Percentiles rank a stretch among this genome's conserved stretches.
Evolutionary conservation across 2,329 filamentous ascomycete species (phyloP).

Genomic region (Paradendryphiella salina): DNA sequence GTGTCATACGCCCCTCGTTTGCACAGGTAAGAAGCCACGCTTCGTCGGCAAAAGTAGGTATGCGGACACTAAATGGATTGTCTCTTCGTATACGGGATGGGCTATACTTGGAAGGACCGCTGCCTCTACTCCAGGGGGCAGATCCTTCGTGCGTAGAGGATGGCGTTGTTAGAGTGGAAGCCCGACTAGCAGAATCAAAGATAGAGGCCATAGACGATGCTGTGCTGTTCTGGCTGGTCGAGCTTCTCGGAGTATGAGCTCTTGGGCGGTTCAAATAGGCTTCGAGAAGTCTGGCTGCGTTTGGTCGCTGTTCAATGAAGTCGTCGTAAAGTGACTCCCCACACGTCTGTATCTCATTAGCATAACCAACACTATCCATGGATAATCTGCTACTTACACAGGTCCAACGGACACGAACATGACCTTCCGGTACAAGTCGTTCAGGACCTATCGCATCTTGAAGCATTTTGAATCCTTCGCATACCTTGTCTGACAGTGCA

Average conservation of each 20-base stretch:
- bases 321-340: slow-evolving; percentile 46
- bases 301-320: slow-evolving; percentile 44
- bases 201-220: slow-evolving; percentile 34
- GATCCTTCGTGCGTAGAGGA: slow-evolving; percentile 35
- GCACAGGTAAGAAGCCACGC: slow-evolving; percentile 47
- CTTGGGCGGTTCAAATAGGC: slow-evolving; percentile 44
- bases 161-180: slow-evolving; percentile 35
- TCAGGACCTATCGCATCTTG: slow-evolving; percentile 37
- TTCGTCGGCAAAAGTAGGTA: slow-evolving; percentile 27
- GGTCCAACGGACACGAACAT: slow-evolving; percentile 45
- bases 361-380: background rate
- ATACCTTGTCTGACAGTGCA: slow-evolving; percentile 25
- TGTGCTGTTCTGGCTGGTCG: slow-evolving; percentile 29
- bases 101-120: slow-evolving; percentile 29
- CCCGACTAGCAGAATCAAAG: slow-evolving; percentile 32
- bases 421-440: slow-evolving; percentile 30
- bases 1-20: slow-evolving; percentile 44
- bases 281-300: slow-evolving; percentile 47
- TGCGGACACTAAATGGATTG: slow-evolving; percentile 33
- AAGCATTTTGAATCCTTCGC: slow-evolving; percentile 28
- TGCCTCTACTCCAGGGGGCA: slow-evolving; percentile 22
- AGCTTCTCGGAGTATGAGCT: slow-evolving; percentile 28
- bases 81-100: slow-evolving; percentile 26
- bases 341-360: slow-evolving; percentile 29
- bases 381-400: slow-evolving; percentile 29